phyloP scores from a whole-genome alignment of 75 land plant species.

The Sequoia sempervirens region DNA sequence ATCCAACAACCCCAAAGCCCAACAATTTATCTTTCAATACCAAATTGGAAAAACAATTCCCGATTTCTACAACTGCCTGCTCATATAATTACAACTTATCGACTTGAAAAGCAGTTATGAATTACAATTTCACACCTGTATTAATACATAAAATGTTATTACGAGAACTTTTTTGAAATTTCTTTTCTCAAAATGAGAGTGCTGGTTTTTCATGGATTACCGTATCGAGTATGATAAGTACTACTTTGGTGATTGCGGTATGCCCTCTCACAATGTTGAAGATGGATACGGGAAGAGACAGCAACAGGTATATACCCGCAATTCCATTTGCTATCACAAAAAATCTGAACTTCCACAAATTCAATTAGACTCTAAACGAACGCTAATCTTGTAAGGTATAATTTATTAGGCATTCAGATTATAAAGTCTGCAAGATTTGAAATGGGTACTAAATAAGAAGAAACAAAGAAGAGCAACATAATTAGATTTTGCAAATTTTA shows the following conservation, averaged over 20 bases:
- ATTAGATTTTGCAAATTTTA: neutral
- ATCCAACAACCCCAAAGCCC: too few species aligned
- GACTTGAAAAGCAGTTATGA: too few species aligned
- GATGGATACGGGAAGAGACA: slow-evolving; percentile 52
- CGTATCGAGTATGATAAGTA: slow-evolving; percentile 42
- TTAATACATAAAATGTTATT: too few species aligned
- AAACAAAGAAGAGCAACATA: neutral
- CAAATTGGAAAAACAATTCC: too few species aligned
- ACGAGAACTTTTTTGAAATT: too few species aligned
- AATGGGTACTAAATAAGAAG: neutral
- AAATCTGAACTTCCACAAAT: slow-evolving; percentile 23
- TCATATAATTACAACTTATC: too few species aligned
- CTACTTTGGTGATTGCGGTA: slow-evolving; percentile 15
- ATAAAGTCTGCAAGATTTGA: neutral
- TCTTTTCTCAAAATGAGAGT: neutral
- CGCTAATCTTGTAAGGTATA: neutral
- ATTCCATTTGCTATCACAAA: slow-evolving; percentile 55
- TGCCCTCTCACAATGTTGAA: slow-evolving; percentile 34
- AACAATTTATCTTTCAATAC: too few species aligned
- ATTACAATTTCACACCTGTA: too few species aligned
- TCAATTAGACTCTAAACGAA: neutral
- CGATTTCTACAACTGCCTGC: too few species aligned
- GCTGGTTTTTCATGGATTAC: slow-evolving; percentile 17
- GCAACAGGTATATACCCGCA: slow-evolving; percentile 37
- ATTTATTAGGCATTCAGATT: neutral